A percentile compares a stretch with the other conserved stretches of the same genome.
phyloP scores from a whole-genome alignment of 495 filamentous ascomycete species.

The Cetradonia linearis region DNA sequence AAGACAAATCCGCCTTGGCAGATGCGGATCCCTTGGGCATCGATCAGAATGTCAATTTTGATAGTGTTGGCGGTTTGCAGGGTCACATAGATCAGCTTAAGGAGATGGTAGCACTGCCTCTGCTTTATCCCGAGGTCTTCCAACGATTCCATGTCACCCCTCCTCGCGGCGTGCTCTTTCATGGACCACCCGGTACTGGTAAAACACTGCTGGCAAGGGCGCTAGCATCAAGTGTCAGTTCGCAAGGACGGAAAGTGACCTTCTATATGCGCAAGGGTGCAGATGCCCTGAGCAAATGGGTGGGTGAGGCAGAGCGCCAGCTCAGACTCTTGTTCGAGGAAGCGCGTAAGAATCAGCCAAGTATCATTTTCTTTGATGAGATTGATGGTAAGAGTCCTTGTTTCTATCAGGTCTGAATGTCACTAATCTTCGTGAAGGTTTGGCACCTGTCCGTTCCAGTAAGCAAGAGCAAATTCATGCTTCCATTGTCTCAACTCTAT shows the following conservation, averaged over 20 bases:
- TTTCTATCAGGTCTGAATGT: constrained; percentile 3
- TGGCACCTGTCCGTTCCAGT: constrained; percentile 89
- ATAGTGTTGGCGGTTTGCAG: constrained; percentile 80
- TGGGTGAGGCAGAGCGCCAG: constrained; percentile 93
- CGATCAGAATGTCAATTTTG: constrained; percentile 82
- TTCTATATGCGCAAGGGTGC: constrained; percentile 99
- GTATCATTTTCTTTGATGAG: constrained; percentile 99
- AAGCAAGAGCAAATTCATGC: constrained; percentile 98
- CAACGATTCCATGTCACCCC: constrained; percentile 81
- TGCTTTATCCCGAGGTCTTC: constrained; percentile 95
- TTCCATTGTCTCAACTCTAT: constrained; percentile 88
- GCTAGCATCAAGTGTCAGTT: constrained; percentile 69
- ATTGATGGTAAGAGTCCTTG: constrained; percentile 61
- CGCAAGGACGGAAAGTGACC: constrained; percentile 80
- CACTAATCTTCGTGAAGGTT: constrained; percentile 35
- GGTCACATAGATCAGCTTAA: constrained; percentile 92
- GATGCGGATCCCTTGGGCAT: constrained; percentile 93
- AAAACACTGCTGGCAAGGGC: constrained; percentile 92
- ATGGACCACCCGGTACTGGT: constrained; percentile 93
- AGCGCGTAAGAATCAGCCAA: constrained; percentile 85
- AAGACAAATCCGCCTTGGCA: constrained; percentile 68
- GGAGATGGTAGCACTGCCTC: constrained; percentile 90
- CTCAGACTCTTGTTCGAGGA: constrained; percentile 90
- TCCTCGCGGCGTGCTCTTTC: constrained; percentile 88
- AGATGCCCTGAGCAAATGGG: constrained; percentile 96